Percentiles rank a stretch among this genome's conserved stretches.
Conservation (phyloP, 805 yeast genomes). For the Kodamaea leandrae region DNA sequence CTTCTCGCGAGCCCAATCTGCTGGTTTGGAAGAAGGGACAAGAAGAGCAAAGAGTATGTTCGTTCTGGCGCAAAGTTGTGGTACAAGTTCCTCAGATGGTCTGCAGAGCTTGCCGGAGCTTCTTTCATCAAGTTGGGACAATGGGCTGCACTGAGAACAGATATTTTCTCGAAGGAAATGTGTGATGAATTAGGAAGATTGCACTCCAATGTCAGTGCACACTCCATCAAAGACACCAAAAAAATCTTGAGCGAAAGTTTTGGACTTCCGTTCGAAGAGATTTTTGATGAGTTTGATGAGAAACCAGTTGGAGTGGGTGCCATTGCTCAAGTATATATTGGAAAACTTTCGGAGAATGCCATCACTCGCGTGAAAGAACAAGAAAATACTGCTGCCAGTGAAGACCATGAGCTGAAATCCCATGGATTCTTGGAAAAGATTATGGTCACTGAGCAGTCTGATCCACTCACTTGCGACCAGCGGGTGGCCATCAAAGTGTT, state of each 20-base stretch:
- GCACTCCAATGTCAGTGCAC: constrained; percentile 82
- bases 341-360: constrained; percentile 52
- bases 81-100: constrained; percentile 61
- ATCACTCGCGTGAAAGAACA: constrained; percentile 30
- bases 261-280: constrained; percentile 56
- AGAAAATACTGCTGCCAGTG: constrained; percentile 14
- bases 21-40: constrained; percentile 48
- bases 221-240: constrained; percentile 61
- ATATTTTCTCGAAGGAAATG: constrained; percentile 76
- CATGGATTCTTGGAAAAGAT: constrained; percentile 28
- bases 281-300: constrained; percentile 74
- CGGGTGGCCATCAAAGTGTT: constrained; percentile 88
- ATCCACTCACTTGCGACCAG: constrained; percentile 39
- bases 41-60: constrained; percentile 25
- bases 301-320: constrained; percentile 96
- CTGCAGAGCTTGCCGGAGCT: constrained; percentile 87
- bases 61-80: constrained; percentile 67
- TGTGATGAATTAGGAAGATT: constrained; percentile 73
- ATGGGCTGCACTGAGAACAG: constrained; percentile 98
- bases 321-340: constrained; percentile 92
- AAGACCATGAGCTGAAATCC: constrained; percentile 13
- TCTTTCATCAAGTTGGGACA: constrained; percentile 91
- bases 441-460: constrained; percentile 33
- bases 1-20: constrained; percentile 63
- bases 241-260: constrained; percentile 58